Evolutionary conservation across 306 rosid species (phyloP).

Genomic region (Vachellia pachyceras): DNA sequence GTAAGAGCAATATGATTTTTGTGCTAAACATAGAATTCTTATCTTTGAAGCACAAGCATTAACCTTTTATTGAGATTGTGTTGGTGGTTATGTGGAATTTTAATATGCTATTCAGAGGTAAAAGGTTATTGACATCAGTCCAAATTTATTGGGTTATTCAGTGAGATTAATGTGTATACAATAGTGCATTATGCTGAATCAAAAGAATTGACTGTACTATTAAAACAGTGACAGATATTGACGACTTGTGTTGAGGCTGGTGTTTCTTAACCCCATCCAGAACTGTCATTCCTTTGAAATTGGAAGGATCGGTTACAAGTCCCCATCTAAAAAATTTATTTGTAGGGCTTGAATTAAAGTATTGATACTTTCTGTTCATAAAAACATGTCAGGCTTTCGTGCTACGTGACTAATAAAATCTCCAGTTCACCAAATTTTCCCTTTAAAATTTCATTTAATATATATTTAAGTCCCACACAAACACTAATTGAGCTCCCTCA

Average conservation of each 20-base stretch:
- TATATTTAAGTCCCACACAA: too few species aligned
- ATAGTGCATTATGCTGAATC: not conserved
- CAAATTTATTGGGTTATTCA: constrained; percentile 58
- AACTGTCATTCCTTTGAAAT: constrained; percentile 35
- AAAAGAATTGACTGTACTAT: too few species aligned
- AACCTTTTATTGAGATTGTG: not conserved
- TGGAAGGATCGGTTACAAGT: too few species aligned
- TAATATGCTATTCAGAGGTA: constrained; percentile 40
- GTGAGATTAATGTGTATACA: constrained; percentile 21
- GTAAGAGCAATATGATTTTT: constrained; percentile 9
- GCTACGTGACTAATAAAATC: too few species aligned
- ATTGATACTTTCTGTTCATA: too few species aligned
- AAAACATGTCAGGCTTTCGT: too few species aligned
- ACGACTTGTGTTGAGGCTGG: constrained; percentile 49
- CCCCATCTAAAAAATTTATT: too few species aligned
- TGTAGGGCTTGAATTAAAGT: too few species aligned
- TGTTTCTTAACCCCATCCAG: constrained; percentile 74
- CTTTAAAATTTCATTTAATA: too few species aligned
- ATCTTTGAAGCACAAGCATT: not conserved
- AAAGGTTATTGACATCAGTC: constrained; percentile 71
- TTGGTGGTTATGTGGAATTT: constrained; percentile 35
- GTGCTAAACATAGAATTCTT: not conserved
- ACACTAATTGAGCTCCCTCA: too few species aligned
- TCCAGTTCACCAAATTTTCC: too few species aligned
- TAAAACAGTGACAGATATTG: too few species aligned